Evolutionary conservation across 2,329 filamentous ascomycete genomes (phyloP), one percentile per base, ranked within the genome.

Genomic region (Monilinia laxa): DNA sequence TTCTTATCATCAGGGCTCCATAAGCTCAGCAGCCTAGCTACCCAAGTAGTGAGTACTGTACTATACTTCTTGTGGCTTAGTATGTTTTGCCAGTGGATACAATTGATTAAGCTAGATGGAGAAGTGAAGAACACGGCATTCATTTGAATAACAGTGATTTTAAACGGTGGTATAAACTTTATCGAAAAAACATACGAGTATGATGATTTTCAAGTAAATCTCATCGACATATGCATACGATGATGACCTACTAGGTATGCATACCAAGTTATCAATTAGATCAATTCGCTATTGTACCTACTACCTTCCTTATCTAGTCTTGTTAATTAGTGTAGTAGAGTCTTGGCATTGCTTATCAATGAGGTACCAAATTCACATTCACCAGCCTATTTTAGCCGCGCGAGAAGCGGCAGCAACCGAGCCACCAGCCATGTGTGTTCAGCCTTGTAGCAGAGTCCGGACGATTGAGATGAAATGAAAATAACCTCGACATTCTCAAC

Each of bases 1-100:
- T 40, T 64, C 62, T 64, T 58, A 57, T 64, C 53, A 52, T 9
- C 25, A 58, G 25, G 53, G 28, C 25, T 16, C 62, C 59, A 62
- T 40, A 64, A 35, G 4, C 31, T 35, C 52, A 63, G 38, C 62
- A 18, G n/a, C 54, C 6, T 40, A 38, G 54, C 31, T 40, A 23
- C 54, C 23, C 14, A 18, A 47, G 16, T 18, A 20, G 14, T 16
- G 18, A 18, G 38, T 20, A 28, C 28, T 3, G 11, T 23, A 47
- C 23, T 40, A 59, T 35, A 5, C 42, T 49, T 45, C 45, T 42
- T 23, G 18, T 14, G 16, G 38, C 9, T 40, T 11, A 35, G 31
- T 35, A 7, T 3, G 31, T 4, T 35, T 35, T 35, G 4, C 31
- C 31, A 35, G 31, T 35, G 31, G 3, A 5, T 35, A 5, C 5